phyloP scores from a whole-genome alignment of 108 stramenopile species.

The Nitzschia palea region DNA sequence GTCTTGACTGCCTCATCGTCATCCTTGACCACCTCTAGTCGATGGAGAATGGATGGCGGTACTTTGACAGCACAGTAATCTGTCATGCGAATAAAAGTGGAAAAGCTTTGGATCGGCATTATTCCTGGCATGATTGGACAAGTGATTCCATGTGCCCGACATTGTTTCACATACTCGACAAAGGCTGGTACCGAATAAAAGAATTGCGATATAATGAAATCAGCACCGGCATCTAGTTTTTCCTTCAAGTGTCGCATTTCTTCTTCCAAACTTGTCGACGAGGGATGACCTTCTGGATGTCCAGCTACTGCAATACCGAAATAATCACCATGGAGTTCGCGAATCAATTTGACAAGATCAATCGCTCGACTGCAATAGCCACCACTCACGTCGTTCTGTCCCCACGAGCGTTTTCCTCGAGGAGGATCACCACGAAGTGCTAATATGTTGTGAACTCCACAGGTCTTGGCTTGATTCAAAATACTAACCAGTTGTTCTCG shows the following conservation, averaged over 20 bases:
- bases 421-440: constrained; percentile 97
- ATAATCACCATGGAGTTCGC: constrained; percentile 89
- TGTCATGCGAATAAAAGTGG: constrained; percentile 81
- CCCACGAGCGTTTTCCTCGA: constrained; percentile 78
- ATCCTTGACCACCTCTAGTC: constrained; percentile 72
- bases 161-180: constrained; percentile 74
- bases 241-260: constrained; percentile 90
- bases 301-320: constrained; percentile 95
- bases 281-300: constrained; percentile 95
- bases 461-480: constrained; percentile 57
- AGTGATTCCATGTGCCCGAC: constrained; percentile 74
- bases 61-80: constrained; percentile 79
- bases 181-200: constrained; percentile 90
- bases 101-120: constrained; percentile 93
- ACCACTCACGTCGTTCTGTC: constrained; percentile 57
- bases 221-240: constrained; percentile 93
- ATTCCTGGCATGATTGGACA: constrained; percentile 94
- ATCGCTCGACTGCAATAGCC: constrained; percentile 83
- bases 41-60: constrained; percentile 56
- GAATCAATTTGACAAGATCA: constrained; percentile 90
- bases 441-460: constrained; percentile 88
- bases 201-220: constrained; percentile 96
- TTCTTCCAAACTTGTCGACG: constrained; percentile 50
- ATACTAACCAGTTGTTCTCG: constrained; percentile 42
- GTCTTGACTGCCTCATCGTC: constrained; percentile 94